Evolutionary conservation across 1,284 basidiomycete genomes (phyloP).

Genomic region (Heterobasidion occidentale): DNA sequence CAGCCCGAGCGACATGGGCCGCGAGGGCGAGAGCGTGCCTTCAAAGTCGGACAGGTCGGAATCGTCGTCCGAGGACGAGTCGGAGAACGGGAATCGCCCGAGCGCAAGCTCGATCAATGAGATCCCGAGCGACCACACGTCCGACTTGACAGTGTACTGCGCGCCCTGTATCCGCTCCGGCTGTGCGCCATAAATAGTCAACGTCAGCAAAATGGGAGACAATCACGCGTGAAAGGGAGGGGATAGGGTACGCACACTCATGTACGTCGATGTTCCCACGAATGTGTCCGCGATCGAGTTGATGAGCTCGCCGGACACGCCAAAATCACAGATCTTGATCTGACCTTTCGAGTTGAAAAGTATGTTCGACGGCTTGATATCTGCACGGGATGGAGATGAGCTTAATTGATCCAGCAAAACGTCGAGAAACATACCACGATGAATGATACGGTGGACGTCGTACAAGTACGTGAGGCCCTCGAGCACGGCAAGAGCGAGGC

Average conservation of each 20-base stretch:
- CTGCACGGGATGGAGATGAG: constrained; percentile 31
- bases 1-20: constrained; percentile 35
- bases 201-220: not conserved
- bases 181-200: constrained; percentile 32
- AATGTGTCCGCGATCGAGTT: constrained; percentile 99
- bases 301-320: constrained; percentile 96
- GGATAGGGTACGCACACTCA: constrained; percentile 74
- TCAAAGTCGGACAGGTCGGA: constrained; percentile 65
- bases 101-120: constrained; percentile 91
- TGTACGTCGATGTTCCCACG: constrained; percentile 97
- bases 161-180: constrained; percentile 98
- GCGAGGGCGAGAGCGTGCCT: constrained; percentile 54
- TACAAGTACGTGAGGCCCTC: constrained; percentile 97
- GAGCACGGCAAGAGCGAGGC: constrained; percentile 88
- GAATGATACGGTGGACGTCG: constrained; percentile 98
- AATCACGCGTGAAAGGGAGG: not conserved
- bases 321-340: constrained; percentile 99
- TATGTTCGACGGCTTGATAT: constrained; percentile 99
- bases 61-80: constrained; percentile 50
- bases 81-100: constrained; percentile 89
- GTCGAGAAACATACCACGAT: constrained; percentile 67
- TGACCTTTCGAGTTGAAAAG: constrained; percentile 89
- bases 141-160: constrained; percentile 95
- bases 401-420: not conserved
- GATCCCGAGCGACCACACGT: constrained; percentile 96